These are phyloP conservation scores for Colletotrichum simmondsii DNA, from an alignment of 2,329 filamentous ascomycete species.

Conservation along the genomic window DNA sequence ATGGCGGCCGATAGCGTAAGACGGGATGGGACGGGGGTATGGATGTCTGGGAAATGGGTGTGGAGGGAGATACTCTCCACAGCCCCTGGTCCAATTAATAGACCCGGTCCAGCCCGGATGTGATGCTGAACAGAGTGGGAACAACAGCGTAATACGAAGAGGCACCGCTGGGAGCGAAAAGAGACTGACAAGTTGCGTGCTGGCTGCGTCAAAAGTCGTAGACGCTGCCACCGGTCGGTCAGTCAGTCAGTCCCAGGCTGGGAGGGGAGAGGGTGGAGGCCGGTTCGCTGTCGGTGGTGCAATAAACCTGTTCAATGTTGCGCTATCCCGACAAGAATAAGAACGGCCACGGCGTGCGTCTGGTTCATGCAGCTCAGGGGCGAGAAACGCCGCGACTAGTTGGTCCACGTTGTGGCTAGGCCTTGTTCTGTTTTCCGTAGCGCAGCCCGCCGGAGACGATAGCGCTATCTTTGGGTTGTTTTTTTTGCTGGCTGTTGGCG, in stretches of 20 bases:
- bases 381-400: constrained; percentile 12
- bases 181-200: constrained; percentile 10
- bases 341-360: constrained; percentile 2
- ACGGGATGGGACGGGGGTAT: constrained; percentile 29
- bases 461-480: constrained; percentile 16
- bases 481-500: background rate
- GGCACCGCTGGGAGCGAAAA: background rate
- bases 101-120: constrained; percentile 29
- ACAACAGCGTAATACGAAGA: constrained; percentile 24
- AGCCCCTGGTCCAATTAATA: constrained; percentile 28
- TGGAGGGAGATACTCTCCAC: constrained; percentile 25
- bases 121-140: constrained; percentile 1
- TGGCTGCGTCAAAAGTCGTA: background rate
- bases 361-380: constrained; percentile 12
- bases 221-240: background rate
- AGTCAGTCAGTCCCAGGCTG: background rate
- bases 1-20: constrained; percentile 28
- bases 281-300: constrained; percentile 29
- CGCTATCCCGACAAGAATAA: constrained; percentile 5
- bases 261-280: constrained; percentile 16
- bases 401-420: constrained; percentile 27
- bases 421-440: constrained; percentile 5
- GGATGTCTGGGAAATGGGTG: constrained; percentile 33
- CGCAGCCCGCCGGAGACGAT: constrained; percentile 10
- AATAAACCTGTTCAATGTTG: constrained; percentile 30